Evolutionary conservation across 768 basidiomycete genomes (phyloP).

Genomic region (Candolleomyces efflorescens): DNA sequence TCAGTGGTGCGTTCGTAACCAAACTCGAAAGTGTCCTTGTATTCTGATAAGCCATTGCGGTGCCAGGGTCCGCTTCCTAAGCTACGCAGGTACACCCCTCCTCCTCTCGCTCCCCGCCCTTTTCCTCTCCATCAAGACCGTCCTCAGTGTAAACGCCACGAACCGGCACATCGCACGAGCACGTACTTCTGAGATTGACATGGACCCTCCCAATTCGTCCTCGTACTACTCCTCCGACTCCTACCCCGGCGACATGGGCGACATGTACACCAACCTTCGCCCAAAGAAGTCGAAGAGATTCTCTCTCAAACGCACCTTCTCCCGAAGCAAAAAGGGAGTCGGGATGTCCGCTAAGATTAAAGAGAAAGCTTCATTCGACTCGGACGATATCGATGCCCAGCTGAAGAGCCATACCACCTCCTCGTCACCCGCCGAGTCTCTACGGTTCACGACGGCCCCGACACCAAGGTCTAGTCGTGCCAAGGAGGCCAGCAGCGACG

Average conservation of each 20-base stretch:
- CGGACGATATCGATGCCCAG: neutral
- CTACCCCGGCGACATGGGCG: neutral
- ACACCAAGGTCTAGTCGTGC: neutral
- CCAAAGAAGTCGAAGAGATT: slow-evolving; percentile 8
- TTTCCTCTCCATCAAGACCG: slow-evolving; percentile 42
- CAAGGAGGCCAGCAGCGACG: neutral
- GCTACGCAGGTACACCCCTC: slow-evolving; percentile 56
- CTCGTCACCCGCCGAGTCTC: neutral
- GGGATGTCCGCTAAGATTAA: neutral
- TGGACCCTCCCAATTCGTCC: slow-evolving; percentile 1
- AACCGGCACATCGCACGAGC: slow-evolving; percentile 35
- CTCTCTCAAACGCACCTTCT: neutral
- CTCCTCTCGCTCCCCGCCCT: slow-evolving; percentile 49
- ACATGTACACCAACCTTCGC: slow-evolving; percentile 3
- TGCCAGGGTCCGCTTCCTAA: slow-evolving; percentile 57
- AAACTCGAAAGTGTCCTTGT: neutral
- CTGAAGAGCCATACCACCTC: neutral
- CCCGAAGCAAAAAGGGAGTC: neutral
- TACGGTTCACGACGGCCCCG: neutral
- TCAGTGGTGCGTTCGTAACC: slow-evolving; percentile 42
- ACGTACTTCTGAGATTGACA: slow-evolving; percentile 13
- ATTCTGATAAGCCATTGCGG: neutral
- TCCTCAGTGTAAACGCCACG: slow-evolving; percentile 30
- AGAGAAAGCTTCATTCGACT: neutral
- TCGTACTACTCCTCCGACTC: neutral